Conservation (phyloP, 2,329 filamentous ascomycete species). For the Nemania sp. region DNA sequence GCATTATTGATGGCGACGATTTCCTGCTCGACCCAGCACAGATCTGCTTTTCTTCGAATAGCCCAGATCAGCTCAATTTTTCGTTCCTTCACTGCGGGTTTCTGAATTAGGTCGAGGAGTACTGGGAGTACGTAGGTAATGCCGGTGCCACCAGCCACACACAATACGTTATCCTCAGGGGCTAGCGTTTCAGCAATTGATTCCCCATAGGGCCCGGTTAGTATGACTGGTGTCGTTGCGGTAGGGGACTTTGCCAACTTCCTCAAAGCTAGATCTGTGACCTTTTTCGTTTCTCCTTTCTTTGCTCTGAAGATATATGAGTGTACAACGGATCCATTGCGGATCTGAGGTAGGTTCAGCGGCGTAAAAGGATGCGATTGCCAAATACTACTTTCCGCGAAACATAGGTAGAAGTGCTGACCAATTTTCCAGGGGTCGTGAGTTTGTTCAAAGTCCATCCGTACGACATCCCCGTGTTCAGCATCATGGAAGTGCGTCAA, state of each 20-base stretch:
- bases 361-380: slow-evolving; percentile 80
- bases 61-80: slow-evolving; percentile 74
- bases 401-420: slow-evolving; percentile 79
- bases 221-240: slow-evolving; percentile 66
- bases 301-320: slow-evolving; percentile 70
- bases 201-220: slow-evolving; percentile 74
- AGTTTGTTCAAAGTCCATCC: slow-evolving; percentile 73
- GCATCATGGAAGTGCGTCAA: slow-evolving; percentile 66
- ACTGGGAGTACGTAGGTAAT: slow-evolving; percentile 68
- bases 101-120: slow-evolving; percentile 55
- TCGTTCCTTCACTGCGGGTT: slow-evolving; percentile 51
- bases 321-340: slow-evolving; percentile 59
- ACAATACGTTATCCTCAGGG: slow-evolving; percentile 61
- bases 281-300: slow-evolving; percentile 68
- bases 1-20: slow-evolving; percentile 61
- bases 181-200: slow-evolving; percentile 58
- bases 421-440: slow-evolving; percentile 73
- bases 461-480: slow-evolving; percentile 71
- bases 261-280: slow-evolving; percentile 26
- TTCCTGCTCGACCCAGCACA: slow-evolving; percentile 70
- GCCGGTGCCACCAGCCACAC: slow-evolving; percentile 68
- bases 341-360: slow-evolving; percentile 62
- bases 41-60: slow-evolving; percentile 65
- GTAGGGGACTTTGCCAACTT: slow-evolving; percentile 17
- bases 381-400: slow-evolving; percentile 74